Base-by-base conservation (phyloP, 2,329 filamentous ascomycete species). In the Metarhizium humberi region DNA sequence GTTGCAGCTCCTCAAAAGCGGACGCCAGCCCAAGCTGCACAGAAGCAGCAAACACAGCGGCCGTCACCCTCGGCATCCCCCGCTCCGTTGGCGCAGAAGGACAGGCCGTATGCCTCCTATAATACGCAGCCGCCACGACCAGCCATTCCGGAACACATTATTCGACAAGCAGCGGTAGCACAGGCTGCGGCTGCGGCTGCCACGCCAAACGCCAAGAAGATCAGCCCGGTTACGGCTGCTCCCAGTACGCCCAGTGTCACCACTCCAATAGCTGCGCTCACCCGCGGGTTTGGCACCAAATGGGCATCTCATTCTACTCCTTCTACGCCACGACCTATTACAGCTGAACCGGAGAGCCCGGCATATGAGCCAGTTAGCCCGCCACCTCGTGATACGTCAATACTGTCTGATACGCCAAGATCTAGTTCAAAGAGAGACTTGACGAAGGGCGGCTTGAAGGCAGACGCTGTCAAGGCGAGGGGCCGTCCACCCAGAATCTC, bases 341-440 rank as follows among this genome's bases (percentile, higher is more conserved):
- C 61, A 30, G 61, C 56, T 18, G 74, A 76, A 50, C 66, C 73
- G 16, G 72, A 74, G 38, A 80, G 79, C 56, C 83, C 83, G 3
- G 74, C 75, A 3, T 77, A 73, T 56, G 83, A 86, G 60, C 81
- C 81, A 0, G 70, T 85, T 4, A 86, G 82, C 58, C 83, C 82
- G 2, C 72, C 79, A 1, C 65, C 70, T 47, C 69, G 67, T 34
- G 64, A 71, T 50, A 66, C 71, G 38, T 69, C 72, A 16, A 57
- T 74, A 14, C 65, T 70, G 18, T 69, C 68, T 58, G 70, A 59
- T 61, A 69, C 55, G 53, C 66, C 56, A 30, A 71, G 57, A 53
- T 59, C 50, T 1, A 34, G 51, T 10, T 60, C 61, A 3, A 71
- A 66, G 59, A 75, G 71, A 57, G 67, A 71, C 48, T 61, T 62